phyloP scores from a whole-genome alignment of 345 rosid species.

The Brassica incana region DNA sequence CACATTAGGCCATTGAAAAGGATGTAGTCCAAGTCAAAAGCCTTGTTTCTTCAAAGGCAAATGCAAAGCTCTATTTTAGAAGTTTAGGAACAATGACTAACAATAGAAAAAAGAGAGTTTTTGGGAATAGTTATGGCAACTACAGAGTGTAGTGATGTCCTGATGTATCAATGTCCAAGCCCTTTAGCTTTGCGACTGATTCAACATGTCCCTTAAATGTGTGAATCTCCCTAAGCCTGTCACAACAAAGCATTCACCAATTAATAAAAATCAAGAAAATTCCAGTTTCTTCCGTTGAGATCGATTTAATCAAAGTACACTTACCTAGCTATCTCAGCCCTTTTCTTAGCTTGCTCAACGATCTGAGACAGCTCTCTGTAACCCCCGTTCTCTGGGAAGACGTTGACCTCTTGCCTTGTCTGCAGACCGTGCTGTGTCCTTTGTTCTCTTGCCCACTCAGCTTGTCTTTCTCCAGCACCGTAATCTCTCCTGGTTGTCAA shows the following conservation, averaged over 20 bases:
- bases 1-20: constrained; percentile 14
- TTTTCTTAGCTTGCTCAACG: constrained; percentile 91
- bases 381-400: constrained; percentile 62
- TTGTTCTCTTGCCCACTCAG: constrained; percentile 87
- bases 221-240: not conserved
- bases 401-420: constrained; percentile 51
- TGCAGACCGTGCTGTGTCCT: constrained; percentile 86
- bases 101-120: too few relatives aligned
- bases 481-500: constrained; percentile 86
- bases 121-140: not conserved
- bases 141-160: constrained; percentile 55
- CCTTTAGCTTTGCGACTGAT: not conserved
- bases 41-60: constrained; percentile 40
- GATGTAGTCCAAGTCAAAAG: constrained; percentile 17
- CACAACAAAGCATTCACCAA: constrained; percentile 7
- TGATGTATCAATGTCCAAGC: not conserved
- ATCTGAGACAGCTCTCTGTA: constrained; percentile 87
- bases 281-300: not conserved
- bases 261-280: constrained; percentile 16
- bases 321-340: constrained; percentile 97
- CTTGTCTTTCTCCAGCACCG: constrained; percentile 85
- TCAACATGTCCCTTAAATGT: not conserved
- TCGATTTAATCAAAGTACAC: constrained; percentile 4
- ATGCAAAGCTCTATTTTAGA: constrained; percentile 9
- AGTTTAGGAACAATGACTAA: too few relatives aligned